Conservation (phyloP, 495 filamentous ascomycete genomes). For the Penicillium soppii region DNA sequence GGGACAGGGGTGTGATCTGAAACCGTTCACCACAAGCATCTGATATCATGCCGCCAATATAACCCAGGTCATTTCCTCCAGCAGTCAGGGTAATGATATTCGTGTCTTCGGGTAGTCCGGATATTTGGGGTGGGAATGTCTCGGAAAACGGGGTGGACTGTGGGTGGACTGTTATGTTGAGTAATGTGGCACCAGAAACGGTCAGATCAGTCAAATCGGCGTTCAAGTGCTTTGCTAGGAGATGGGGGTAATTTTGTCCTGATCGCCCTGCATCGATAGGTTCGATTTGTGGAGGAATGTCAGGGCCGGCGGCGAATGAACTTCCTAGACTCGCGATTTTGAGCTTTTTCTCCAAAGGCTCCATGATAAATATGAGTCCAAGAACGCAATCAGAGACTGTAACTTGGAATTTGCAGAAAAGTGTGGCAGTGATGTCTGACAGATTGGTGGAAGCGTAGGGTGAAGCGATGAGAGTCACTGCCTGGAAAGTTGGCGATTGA, state of each 20-base stretch:
- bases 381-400: too few relatives aligned
- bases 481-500: too few relatives aligned
- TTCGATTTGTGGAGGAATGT: conserved; percentile 36
- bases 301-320: conserved; percentile 48
- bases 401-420: background rate
- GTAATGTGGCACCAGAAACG: conserved; percentile 44
- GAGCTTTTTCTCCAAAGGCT: conserved; percentile 6
- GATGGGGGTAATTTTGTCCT: conserved; percentile 40
- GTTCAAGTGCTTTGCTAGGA: conserved; percentile 30
- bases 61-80: conserved; percentile 48
- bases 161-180: conserved; percentile 37
- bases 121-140: conserved; percentile 38
- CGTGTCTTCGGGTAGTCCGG: conserved; percentile 30
- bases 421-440: too few relatives aligned
- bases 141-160: conserved; percentile 24
- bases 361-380: background rate
- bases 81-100: conserved; percentile 41
- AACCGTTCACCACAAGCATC: conserved; percentile 21
- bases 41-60: conserved; percentile 40
- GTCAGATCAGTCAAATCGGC: conserved; percentile 40
- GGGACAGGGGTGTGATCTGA: conserved; percentile 8
- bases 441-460: background rate
- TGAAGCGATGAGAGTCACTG: too few relatives aligned
- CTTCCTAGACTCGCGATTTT: conserved; percentile 23
- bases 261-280: conserved; percentile 33